Base-by-base conservation (phyloP, 495 filamentous ascomycete genomes). In the Aspergillus diversus region DNA sequence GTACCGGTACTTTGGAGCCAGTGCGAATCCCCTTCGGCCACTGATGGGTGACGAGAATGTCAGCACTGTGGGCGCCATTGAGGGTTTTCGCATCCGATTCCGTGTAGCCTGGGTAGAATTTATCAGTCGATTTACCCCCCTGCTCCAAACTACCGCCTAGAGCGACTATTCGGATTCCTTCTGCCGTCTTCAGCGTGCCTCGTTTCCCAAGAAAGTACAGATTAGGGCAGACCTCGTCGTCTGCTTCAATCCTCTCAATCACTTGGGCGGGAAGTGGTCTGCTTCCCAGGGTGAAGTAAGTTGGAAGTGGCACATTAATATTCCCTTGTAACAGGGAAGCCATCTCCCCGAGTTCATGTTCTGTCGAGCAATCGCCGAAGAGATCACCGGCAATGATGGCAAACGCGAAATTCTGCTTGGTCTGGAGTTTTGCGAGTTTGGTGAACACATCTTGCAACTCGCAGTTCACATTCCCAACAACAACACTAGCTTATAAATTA, bases 141-240 rank as follows among this genome's bases (percentile, higher is more conserved):
- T 55, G 81, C 75, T 90, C 85, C 0, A 90, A 76, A 11, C 75
- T 72, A 0, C 95, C 95, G 46, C 93, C 93, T 3, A 97, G 80
- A 9, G 89, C 78, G 5, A 92, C 90, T 57, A 99, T 91, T 12
- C 89, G 85, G 27, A 99, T 82, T 11, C 95, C 95, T 57, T 97
- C 92, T 21, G 90, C 89, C 0, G 95, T 99, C 72, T 93, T 97
- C 43, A 92, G 87, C 8, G 87, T 86, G 33, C 87, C 90, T 58
- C 91, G 89, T 71, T 92, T 96, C 27, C 92, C 92, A 0, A 98
- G 85, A 71, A 87, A 96, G 75, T 89, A 92, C 4, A 99, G 83
- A 65, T 98, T 97, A 1, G 87, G 81, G 67, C 92, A 96, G 31
- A 99, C 80, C 71, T 95, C 90, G 65, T 94, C 92, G 66, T 90